phyloP scores from a whole-genome alignment of 306 rosid species.

The Vigna angularis region DNA sequence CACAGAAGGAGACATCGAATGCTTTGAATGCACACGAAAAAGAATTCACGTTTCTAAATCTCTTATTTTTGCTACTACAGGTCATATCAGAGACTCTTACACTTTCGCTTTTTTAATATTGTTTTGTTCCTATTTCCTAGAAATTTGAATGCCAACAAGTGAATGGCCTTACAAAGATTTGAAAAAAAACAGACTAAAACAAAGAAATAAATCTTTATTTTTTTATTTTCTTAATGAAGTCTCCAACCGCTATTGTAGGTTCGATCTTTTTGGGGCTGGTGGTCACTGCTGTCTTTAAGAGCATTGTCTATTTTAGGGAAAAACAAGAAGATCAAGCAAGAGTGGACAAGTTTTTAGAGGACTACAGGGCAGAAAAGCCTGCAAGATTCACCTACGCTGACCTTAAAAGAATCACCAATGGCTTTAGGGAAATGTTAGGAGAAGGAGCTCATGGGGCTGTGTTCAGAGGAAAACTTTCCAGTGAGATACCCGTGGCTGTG shows the following conservation, averaged over 20 bases:
- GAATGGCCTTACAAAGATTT: too few relatives aligned
- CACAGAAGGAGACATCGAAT: not conserved
- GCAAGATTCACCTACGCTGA: not conserved
- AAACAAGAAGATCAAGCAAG: not conserved
- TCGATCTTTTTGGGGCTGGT: not conserved
- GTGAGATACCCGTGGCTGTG: not conserved
- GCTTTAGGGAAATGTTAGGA: not conserved
- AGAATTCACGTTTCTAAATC: not conserved
- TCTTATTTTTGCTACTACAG: not conserved
- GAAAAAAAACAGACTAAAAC: too few relatives aligned
- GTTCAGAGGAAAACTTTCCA: not conserved
- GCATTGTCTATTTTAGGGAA: not conserved
- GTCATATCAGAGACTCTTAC: not conserved
- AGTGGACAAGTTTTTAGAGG: not conserved
- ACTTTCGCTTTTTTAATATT: too few relatives aligned
- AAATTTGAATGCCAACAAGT: too few relatives aligned
- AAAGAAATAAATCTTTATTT: too few relatives aligned
- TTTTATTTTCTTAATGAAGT: not conserved
- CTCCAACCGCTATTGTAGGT: not conserved
- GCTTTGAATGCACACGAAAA: not conserved
- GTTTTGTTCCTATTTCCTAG: too few relatives aligned
- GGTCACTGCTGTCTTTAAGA: not conserved
- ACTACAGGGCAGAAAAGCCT: not conserved
- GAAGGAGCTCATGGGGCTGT: conserved; percentile 1
- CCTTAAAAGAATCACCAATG: not conserved